phyloP scores from a whole-genome alignment of 2,329 filamentous ascomycete genomes.

The Colletotrichum musae region DNA sequence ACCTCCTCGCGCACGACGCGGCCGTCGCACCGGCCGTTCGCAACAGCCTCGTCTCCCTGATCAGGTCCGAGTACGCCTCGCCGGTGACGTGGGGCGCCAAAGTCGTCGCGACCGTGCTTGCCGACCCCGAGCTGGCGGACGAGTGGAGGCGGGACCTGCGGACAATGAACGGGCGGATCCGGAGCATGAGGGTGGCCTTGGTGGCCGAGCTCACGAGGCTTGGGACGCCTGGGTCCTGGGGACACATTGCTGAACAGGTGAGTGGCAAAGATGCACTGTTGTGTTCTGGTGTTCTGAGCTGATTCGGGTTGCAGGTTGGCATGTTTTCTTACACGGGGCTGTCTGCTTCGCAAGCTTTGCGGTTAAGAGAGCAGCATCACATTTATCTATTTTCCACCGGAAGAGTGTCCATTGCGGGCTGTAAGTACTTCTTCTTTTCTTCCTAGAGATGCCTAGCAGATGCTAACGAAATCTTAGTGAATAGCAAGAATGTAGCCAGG shows the following conservation, averaged over 20 bases:
- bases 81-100: background rate
- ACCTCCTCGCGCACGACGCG: conserved; percentile 8
- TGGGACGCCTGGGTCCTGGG: background rate
- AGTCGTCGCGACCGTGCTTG: background rate
- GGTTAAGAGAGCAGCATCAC: background rate
- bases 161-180: conserved; percentile 53
- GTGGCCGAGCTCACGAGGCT: background rate
- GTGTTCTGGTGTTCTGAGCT: background rate
- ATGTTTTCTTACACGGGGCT: conserved; percentile 64
- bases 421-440: background rate
- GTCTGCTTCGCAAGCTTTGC: background rate
- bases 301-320: conserved; percentile 48
- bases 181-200: conserved; percentile 47
- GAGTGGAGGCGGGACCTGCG: conserved; percentile 52
- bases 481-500: background rate
- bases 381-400: background rate
- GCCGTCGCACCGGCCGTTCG: background rate
- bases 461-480: background rate
- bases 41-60: background rate
- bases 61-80: background rate
- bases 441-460: no score
- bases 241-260: background rate
- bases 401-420: background rate
- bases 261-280: background rate
- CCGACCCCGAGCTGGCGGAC: background rate